Conservation (phyloP, 2,329 filamentous ascomycete species). For the Colletotrichum sp. region DNA sequence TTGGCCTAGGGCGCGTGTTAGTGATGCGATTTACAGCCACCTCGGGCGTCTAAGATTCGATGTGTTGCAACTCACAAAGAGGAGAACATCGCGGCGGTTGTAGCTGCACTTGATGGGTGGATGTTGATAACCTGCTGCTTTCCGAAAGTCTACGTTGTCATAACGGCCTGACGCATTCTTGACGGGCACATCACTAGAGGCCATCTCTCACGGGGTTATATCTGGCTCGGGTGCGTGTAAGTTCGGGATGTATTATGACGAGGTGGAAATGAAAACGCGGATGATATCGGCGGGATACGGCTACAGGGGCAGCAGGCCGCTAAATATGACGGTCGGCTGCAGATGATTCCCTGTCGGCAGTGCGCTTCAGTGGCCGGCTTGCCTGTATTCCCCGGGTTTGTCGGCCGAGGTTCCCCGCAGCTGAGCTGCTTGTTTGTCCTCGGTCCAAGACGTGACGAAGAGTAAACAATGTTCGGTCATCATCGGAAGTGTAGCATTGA, state of each 20-base stretch:
- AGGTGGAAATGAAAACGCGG: background rate
- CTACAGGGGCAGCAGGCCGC: background rate
- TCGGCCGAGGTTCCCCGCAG: background rate
- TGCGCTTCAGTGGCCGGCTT: background rate
- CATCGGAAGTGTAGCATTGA: background rate
- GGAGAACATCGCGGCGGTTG: constrained; percentile 46
- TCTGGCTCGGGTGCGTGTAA: background rate
- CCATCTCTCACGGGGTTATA: background rate
- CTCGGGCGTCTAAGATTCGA: background rate
- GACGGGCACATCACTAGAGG: constrained; percentile 31
- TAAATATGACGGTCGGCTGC: background rate
- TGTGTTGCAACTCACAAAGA: constrained; percentile 34
- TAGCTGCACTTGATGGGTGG: constrained; percentile 43
- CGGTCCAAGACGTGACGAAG: background rate
- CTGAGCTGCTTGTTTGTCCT: background rate
- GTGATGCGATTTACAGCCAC: background rate
- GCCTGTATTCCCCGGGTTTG: background rate
- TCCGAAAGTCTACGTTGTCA: constrained; percentile 45
- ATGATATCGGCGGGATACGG: background rate
- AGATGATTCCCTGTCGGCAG: background rate
- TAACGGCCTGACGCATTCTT: constrained; percentile 43
- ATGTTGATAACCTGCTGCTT: constrained; percentile 40
- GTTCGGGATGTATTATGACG: background rate
- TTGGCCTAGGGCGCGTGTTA: constrained; percentile 35
- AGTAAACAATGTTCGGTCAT: background rate